A percentile compares a stretch with the other conserved stretches of the same genome.
Evolutionary conservation across 2,329 filamentous ascomycete species (phyloP).

Genomic region (Celoporthe dispersa): DNA sequence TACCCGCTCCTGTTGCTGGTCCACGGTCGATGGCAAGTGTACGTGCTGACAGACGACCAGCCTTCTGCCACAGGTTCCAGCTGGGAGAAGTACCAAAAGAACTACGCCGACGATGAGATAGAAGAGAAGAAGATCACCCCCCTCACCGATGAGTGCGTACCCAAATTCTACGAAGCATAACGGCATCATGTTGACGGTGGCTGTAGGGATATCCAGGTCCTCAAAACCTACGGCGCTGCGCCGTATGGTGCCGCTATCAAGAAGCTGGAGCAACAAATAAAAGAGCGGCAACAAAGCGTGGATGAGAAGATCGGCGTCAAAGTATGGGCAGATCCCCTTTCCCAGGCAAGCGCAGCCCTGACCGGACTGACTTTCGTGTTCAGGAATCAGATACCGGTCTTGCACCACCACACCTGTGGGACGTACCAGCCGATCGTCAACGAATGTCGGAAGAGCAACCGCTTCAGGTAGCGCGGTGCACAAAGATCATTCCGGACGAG

Average conservation of each 20-base stretch:
- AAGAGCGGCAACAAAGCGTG: conserved; percentile 96
- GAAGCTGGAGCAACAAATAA: conserved; percentile 99
- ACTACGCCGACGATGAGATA: conserved; percentile 92
- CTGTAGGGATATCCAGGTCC: conserved; percentile 91
- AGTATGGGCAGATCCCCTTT: conserved; percentile 45
- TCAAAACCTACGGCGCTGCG: conserved; percentile 98
- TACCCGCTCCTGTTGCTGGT: conserved; percentile 20
- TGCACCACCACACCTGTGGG: conserved; percentile 97
- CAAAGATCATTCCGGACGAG: conserved; percentile 98
- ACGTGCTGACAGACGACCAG: conserved; percentile 57
- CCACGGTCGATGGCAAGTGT: conserved; percentile 25
- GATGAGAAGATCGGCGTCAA: conserved; percentile 97
- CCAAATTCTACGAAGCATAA: background rate
- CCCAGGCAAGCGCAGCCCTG: conserved; percentile 6
- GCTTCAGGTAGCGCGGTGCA: conserved; percentile 95
- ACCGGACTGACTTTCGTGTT: conserved; percentile 20
- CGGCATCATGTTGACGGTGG: conserved; percentile 19
- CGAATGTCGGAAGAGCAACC: conserved; percentile 99
- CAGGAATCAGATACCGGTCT: conserved; percentile 98
- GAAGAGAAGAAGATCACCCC: conserved; percentile 99
- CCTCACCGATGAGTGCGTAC: conserved; percentile 77
- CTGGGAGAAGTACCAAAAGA: conserved; percentile 99
- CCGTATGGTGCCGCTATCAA: conserved; percentile 93
- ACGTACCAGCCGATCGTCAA: conserved; percentile 95
- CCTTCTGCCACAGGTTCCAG: conserved; percentile 90